phyloP scores from a whole-genome alignment of 106 monocot genomes.

The Allium fistulosum region DNA sequence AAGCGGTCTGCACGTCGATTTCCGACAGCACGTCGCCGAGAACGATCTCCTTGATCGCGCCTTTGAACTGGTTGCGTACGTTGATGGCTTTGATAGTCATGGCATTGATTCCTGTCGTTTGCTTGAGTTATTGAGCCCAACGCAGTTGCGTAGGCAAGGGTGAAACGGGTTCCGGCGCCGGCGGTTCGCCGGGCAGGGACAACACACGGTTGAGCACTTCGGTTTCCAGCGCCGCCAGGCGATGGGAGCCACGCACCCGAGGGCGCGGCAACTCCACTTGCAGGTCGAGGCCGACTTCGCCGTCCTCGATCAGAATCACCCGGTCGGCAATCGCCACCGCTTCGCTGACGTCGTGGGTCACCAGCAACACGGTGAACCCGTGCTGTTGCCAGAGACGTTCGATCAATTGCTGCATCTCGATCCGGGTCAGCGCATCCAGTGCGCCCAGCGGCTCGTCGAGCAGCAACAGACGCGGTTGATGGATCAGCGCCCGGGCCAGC shows the following conservation, averaged over 20 bases:
- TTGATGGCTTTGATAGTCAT: no score
- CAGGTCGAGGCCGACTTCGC: background rate
- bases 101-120: no score
- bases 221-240: no score
- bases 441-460: background rate
- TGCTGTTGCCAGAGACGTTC: background rate
- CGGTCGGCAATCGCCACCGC: background rate
- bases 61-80: no score
- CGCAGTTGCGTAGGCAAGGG: no score
- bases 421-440: background rate
- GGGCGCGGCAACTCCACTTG: background rate
- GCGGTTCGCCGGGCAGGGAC: no score
- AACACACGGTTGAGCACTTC: no score
- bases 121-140: no score
- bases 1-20: no score
- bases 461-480: background rate
- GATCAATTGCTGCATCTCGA: background rate
- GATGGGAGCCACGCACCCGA: background rate
- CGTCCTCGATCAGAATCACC: background rate
- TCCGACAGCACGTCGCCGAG: no score
- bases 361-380: background rate
- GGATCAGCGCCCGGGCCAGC: background rate
- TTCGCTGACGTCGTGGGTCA: constrained; percentile 1
- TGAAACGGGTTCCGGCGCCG: no score
- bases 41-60: no score